phyloP scores from a whole-genome alignment of 2,329 filamentous ascomycete species.

The Penicillium rolfsii region DNA sequence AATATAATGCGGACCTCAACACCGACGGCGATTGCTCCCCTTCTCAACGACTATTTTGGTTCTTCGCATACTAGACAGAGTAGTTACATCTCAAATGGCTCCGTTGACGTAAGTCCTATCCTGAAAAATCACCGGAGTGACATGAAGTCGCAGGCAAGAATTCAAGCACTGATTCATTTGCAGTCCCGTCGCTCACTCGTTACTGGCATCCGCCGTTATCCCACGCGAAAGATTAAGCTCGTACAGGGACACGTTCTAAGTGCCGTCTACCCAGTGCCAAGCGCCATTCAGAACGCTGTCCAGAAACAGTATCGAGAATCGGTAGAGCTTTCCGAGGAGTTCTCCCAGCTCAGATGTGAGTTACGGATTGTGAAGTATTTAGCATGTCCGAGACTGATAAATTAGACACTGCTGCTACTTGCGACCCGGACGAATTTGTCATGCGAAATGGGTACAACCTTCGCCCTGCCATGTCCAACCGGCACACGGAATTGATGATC shows the following conservation, averaged over 20 bases:
- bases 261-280: slow-evolving; percentile 97
- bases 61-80: slow-evolving; percentile 23
- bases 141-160: neutral
- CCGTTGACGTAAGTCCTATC: slow-evolving; percentile 20
- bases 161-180: slow-evolving; percentile 48
- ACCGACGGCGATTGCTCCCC: slow-evolving; percentile 25
- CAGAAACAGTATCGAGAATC: slow-evolving; percentile 85
- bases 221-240: slow-evolving; percentile 96
- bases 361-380: slow-evolving; percentile 7
- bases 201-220: slow-evolving; percentile 74
- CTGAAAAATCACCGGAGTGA: neutral
- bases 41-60: slow-evolving; percentile 19
- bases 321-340: slow-evolving; percentile 85
- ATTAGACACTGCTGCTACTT: slow-evolving; percentile 86
- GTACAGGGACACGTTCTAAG: slow-evolving; percentile 94
- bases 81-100: slow-evolving; percentile 17
- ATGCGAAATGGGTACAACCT: slow-evolving; percentile 98
- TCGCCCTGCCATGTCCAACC: slow-evolving; percentile 96
- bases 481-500: slow-evolving; percentile 93
- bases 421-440: slow-evolving; percentile 97
- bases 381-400: neutral
- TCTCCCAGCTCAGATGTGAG: slow-evolving; percentile 89
- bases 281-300: slow-evolving; percentile 94
- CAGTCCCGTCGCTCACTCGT: slow-evolving; percentile 73
- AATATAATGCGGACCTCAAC: slow-evolving; percentile 22